phyloP scores from a whole-genome alignment of 225 moss, liverwort and hornwort species.

The Pleurozium schreberi region DNA sequence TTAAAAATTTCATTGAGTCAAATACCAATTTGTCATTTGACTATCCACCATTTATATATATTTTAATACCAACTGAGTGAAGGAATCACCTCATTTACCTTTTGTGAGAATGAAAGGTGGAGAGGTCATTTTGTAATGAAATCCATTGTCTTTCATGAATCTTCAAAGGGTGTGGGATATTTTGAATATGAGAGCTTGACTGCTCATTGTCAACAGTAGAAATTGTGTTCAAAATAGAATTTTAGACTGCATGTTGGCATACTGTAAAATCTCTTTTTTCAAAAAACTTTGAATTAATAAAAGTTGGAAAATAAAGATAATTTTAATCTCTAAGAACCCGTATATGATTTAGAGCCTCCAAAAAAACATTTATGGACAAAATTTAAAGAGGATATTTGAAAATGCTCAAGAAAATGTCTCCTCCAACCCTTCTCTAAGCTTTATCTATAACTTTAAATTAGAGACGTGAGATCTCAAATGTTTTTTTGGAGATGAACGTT shows the following conservation, averaged over 20 bases:
- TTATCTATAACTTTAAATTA: not conserved
- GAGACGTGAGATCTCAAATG: accelerated
- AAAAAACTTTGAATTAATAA: accelerated
- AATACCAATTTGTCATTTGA: too few species aligned
- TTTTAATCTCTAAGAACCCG: accelerated
- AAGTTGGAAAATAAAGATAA: accelerated
- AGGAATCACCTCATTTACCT: not conserved
- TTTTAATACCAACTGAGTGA: not conserved
- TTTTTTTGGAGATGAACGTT: not conserved
- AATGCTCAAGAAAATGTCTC: too few species aligned
- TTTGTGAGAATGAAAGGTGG: accelerated
- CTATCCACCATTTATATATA: not conserved
- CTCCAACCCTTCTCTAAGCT: accelerated
- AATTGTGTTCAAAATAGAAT: not conserved
- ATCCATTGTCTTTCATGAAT: not conserved
- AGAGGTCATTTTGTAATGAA: not conserved
- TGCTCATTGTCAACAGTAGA: not conserved
- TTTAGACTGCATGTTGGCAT: not conserved
- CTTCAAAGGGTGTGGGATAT: not conserved
- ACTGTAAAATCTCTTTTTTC: not conserved
- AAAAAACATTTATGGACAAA: not conserved
- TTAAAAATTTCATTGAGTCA: too few species aligned
- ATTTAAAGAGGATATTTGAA: accelerated
- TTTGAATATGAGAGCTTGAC: not conserved
- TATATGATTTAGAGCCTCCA: not conserved